Percentiles rank a stretch among this genome's conserved stretches.
Evolutionary conservation across 306 rosid genomes (phyloP).

Genomic region (Fagus crenata): DNA sequence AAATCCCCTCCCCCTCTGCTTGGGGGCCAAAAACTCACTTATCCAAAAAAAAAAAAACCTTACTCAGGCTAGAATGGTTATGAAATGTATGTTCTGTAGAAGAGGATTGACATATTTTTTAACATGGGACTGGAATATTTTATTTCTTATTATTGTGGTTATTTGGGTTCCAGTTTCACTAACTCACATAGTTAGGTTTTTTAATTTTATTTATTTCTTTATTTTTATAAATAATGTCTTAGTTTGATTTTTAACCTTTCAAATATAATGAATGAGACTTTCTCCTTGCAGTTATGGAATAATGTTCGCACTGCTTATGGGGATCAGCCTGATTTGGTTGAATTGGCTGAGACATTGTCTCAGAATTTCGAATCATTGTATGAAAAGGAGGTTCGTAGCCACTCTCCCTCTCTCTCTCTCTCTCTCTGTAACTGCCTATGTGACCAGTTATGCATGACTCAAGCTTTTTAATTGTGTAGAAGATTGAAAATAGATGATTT

Average conservation of each 20-base stretch:
- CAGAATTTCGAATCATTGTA: constrained; percentile 69
- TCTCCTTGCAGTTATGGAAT: constrained; percentile 82
- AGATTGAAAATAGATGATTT: constrained; percentile 2
- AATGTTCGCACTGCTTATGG: constrained; percentile 76
- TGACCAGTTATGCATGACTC: constrained; percentile 10
- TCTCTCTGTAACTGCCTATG: constrained; percentile 1
- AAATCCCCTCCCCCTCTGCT: too few relatives aligned
- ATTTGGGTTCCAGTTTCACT: not conserved
- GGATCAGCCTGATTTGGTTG: constrained; percentile 87
- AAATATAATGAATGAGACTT: constrained; percentile 23
- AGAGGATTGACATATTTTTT: not conserved
- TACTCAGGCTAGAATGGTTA: not conserved
- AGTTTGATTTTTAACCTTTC: not conserved
- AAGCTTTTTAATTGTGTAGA: constrained; percentile 22
- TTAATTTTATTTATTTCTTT: not conserved
- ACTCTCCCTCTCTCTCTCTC: constrained; percentile 4
- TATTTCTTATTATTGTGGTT: not conserved
- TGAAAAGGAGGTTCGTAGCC: constrained; percentile 65
- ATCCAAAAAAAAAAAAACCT: too few relatives aligned
- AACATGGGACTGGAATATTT: not conserved
- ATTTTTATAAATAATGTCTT: too few relatives aligned
- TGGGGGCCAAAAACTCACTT: too few relatives aligned
- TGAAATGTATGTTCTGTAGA: not conserved
- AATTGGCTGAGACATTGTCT: constrained; percentile 77
- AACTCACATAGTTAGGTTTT: not conserved